Percentiles rank a stretch among this genome's conserved stretches.
These are phyloP conservation scores for Paraurostyla sp. DNA, from an alignment of 73 alveolate genomes.

Conservation along the genomic window DNA sequence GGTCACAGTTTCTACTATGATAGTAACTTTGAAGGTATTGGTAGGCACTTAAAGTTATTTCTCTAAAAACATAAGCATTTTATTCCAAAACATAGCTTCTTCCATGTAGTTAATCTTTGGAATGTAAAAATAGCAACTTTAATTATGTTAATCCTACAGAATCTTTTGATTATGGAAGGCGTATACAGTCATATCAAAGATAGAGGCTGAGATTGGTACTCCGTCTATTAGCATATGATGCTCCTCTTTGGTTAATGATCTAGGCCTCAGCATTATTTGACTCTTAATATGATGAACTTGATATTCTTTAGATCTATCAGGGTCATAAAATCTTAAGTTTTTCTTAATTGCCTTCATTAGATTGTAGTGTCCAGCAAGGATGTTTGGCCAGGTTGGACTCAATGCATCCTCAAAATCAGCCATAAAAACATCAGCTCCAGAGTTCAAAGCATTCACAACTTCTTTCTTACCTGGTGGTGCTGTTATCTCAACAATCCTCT, in stretches of 20 bases:
- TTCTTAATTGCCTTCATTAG: constrained; percentile 37
- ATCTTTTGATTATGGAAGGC: constrained; percentile 49
- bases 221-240: constrained; percentile 60
- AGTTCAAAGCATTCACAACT: constrained; percentile 62
- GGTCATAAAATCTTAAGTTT: constrained; percentile 42
- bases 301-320: constrained; percentile 21
- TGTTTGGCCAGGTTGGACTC: constrained; percentile 69
- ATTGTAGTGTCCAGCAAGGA: constrained; percentile 61
- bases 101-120: constrained; percentile 64
- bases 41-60: constrained; percentile 9
- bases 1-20: constrained; percentile 66
- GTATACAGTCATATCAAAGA: constrained; percentile 69
- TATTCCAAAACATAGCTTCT: constrained; percentile 69
- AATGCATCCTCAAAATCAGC: constrained; percentile 76
- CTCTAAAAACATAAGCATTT: constrained; percentile 49
- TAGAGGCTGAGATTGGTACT: constrained; percentile 63
- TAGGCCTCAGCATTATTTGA: constrained; percentile 11
- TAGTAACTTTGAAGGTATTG: constrained; percentile 49
- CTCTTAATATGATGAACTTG: background rate
- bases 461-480: constrained; percentile 68
- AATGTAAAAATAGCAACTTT: constrained; percentile 54
- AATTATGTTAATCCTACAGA: constrained; percentile 9
- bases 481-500: constrained; percentile 66
- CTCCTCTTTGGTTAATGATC: constrained; percentile 54
- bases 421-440: constrained; percentile 72